Evolutionary conservation across 805 yeast species (phyloP).

Genomic region (Nakazawaea ernobii): DNA sequence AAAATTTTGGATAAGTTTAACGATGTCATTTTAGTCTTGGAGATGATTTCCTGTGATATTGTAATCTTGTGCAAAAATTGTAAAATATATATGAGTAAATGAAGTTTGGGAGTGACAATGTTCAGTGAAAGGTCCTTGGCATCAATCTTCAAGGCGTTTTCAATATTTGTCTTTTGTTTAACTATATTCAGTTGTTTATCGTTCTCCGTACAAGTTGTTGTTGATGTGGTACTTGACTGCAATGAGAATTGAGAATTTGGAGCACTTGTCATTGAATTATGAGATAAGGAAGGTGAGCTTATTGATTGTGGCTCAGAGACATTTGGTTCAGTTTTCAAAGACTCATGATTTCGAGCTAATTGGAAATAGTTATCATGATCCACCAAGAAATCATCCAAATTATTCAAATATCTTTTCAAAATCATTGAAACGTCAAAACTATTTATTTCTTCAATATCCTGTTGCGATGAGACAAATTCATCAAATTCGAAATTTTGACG

Average conservation of each 20-base stretch:
- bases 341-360: not conserved
- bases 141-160: not conserved
- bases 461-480: constrained; percentile 16
- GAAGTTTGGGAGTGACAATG: constrained; percentile 24
- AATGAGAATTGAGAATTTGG: constrained; percentile 11
- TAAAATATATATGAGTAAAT: constrained; percentile 24
- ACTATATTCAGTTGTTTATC: not conserved
- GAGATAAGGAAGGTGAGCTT: not conserved
- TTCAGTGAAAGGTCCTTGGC: not conserved
- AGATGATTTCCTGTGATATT: constrained; percentile 17
- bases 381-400: constrained; percentile 24
- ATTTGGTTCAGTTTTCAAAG: not conserved
- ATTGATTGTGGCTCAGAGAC: constrained; percentile 3
- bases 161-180: not conserved
- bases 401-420: constrained; percentile 29
- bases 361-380: constrained; percentile 14
- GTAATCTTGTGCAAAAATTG: constrained; percentile 20
- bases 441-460: constrained; percentile 15
- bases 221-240: constrained; percentile 9
- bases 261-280: constrained; percentile 6
- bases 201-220: constrained; percentile 4
- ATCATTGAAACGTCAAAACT: constrained; percentile 31
- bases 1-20: constrained; percentile 31
- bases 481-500: constrained; percentile 11
- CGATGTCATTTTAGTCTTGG: constrained; percentile 30